A percentile compares a stretch with the other conserved stretches of the same genome.
Conservation (phyloP, 345 rosid species). For the Sonneratia caseolaris region DNA sequence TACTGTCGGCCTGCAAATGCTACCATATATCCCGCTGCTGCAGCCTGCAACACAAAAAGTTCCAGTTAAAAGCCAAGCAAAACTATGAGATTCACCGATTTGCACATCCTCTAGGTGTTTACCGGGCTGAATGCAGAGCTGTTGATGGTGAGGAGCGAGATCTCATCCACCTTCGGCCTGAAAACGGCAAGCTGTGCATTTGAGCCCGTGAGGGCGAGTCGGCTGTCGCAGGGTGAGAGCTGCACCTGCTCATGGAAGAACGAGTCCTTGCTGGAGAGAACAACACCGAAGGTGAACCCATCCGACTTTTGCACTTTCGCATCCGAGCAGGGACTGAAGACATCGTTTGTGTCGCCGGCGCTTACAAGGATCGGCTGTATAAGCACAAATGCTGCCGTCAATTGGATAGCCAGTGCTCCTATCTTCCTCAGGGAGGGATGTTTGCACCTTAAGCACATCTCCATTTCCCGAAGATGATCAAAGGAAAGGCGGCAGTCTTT, state of each 20-base stretch:
- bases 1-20: conserved; percentile 90
- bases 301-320: conserved; percentile 40
- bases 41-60: conserved; percentile 21
- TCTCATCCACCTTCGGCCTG: conserved; percentile 72
- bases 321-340: conserved; percentile 36
- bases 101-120: conserved; percentile 8
- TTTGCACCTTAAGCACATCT: background rate
- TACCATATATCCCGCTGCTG: conserved; percentile 23
- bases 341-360: conserved; percentile 45
- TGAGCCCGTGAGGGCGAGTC: conserved; percentile 43
- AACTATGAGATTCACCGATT: background rate
- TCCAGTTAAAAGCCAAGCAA: background rate
- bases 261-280: conserved; percentile 49
- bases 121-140: conserved; percentile 44
- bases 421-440: background rate
- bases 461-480: background rate
- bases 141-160: conserved; percentile 73
- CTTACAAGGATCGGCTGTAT: too few relatives aligned
- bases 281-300: conserved; percentile 75
- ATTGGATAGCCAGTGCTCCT: background rate
- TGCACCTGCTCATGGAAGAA: conserved; percentile 55
- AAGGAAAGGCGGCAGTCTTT: too few relatives aligned
- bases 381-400: background rate
- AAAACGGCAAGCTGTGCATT: conserved; percentile 57
- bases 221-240: conserved; percentile 81